phyloP scores from a whole-genome alignment of 2,329 filamentous ascomycete genomes.

The Talaromyces rugulosus region DNA sequence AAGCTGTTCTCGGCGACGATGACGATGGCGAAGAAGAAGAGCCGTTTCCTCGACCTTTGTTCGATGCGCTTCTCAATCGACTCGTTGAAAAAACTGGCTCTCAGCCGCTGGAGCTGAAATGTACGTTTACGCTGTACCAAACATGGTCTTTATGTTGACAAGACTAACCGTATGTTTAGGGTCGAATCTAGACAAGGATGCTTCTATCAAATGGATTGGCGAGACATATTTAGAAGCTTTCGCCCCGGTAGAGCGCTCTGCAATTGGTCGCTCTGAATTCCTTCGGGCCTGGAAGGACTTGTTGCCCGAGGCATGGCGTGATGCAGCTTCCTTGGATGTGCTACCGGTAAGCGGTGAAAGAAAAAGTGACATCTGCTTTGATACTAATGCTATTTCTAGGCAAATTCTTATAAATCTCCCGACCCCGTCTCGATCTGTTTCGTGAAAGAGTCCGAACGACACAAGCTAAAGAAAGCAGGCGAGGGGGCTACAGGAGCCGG shows the following conservation, averaged over 20 bases:
- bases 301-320: constrained; percentile 41
- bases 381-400: constrained; percentile 3
- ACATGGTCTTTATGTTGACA: neutral
- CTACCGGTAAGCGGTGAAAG: constrained; percentile 23
- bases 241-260: constrained; percentile 27
- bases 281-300: constrained; percentile 39
- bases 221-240: constrained; percentile 36
- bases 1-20: constrained; percentile 32
- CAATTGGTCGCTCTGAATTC: constrained; percentile 31
- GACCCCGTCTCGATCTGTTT: constrained; percentile 36
- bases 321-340: constrained; percentile 28
- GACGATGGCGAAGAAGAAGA: constrained; percentile 30
- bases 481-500: constrained; percentile 16
- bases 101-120: constrained; percentile 26
- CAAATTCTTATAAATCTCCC: constrained; percentile 28
- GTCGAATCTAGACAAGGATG: constrained; percentile 35
- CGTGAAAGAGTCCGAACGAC: constrained; percentile 26
- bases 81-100: constrained; percentile 26
- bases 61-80: constrained; percentile 36
- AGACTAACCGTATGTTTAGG: constrained; percentile 20
- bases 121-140: constrained; percentile 23
- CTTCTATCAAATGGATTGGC: constrained; percentile 34
- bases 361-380: neutral
- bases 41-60: constrained; percentile 29
- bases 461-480: constrained; percentile 23